Percentiles rank a stretch among this genome's conserved stretches.
Evolutionary conservation across 768 basidiomycete genomes (phyloP).

Genomic region (Boletus barrowsii): DNA sequence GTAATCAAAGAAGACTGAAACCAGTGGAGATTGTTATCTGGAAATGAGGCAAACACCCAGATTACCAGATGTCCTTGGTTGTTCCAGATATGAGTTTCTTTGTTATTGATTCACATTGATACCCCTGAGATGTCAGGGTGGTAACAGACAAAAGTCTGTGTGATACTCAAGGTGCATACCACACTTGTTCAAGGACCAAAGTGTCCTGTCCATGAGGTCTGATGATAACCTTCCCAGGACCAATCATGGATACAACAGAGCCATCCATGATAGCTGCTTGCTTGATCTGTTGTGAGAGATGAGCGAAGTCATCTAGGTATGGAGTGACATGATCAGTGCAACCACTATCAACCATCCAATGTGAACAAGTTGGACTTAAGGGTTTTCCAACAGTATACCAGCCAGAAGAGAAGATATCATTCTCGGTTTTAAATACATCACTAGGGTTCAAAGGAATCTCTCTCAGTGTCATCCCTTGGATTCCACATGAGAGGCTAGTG

Average conservation of each 20-base stretch:
- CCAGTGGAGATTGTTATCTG: not conserved
- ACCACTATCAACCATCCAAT: not conserved
- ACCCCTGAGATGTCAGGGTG: not conserved
- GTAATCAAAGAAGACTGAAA: not conserved
- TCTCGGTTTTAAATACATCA: too few species aligned
- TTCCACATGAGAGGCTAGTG: too few species aligned
- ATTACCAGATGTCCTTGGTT: not conserved
- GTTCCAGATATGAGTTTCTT: not conserved
- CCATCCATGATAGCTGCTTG: rapidly evolving
- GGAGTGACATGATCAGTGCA: not conserved
- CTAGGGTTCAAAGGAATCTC: too few species aligned
- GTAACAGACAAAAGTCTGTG: not conserved
- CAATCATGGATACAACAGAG: not conserved
- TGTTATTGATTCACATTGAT: not conserved
- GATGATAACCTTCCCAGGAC: not conserved
- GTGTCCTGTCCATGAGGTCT: not conserved
- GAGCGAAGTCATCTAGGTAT: not conserved
- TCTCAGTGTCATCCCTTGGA: too few species aligned
- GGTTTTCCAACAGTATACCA: too few species aligned
- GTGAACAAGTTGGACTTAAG: too few species aligned
- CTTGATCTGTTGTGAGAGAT: not conserved
- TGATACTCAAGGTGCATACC: too few species aligned
- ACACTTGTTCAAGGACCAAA: not conserved
- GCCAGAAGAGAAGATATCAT: too few species aligned
- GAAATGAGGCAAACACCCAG: not conserved